phyloP scores from a whole-genome alignment of 352 stramenopile species.

The Blastocystis sp. region DNA sequence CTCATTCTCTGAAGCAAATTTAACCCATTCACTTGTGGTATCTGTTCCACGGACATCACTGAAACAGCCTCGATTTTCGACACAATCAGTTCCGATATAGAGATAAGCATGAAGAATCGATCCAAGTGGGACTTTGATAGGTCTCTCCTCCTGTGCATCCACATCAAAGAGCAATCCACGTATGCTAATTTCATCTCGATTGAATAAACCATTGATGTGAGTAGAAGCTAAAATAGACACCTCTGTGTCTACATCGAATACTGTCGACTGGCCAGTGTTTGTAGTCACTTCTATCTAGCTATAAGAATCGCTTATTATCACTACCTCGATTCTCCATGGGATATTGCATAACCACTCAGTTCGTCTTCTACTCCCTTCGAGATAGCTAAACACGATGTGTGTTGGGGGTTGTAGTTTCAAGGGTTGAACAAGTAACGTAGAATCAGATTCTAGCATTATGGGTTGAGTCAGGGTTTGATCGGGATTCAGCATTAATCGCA shows the following conservation, averaged over 20 bases:
- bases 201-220: background rate
- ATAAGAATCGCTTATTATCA: background rate
- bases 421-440: background rate
- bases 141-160: background rate
- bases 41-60: background rate
- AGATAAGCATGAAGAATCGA: conserved; percentile 20
- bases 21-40: background rate
- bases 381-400: conserved; percentile 28
- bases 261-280: background rate
- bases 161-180: background rate
- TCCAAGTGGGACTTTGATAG: background rate
- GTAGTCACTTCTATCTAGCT: conserved; percentile 19
- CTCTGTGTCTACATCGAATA: conserved; percentile 19
- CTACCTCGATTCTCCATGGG: conserved; percentile 59
- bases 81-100: conserved; percentile 4
- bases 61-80: background rate
- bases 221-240: background rate
- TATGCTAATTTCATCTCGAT: conserved; percentile 35
- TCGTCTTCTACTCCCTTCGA: background rate
- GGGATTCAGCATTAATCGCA: background rate
- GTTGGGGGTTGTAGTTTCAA: conserved; percentile 46
- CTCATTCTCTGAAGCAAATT: background rate
- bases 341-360: conserved; percentile 17
- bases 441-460: background rate
- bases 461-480: background rate